phyloP scores from a whole-genome alignment of 1,139 yeast genomes.

The Candida pseudocylindracea region DNA sequence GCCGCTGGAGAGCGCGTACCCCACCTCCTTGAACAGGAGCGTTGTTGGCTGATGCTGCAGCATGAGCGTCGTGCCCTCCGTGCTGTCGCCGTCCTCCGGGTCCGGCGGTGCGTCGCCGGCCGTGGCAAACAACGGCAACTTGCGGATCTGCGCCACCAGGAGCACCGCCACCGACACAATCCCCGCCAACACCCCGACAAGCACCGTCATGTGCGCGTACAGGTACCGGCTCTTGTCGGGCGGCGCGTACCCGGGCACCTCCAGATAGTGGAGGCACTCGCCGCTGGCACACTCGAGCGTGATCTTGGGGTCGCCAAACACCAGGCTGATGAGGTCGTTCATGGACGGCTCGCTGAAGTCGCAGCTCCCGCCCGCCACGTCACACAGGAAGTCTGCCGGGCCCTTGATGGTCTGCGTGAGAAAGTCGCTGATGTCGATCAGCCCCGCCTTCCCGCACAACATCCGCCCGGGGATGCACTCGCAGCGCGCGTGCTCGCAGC shows the following conservation, averaged over 20 bases:
- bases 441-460: conserved; percentile 87
- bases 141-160: conserved; percentile 22
- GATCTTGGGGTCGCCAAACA: conserved; percentile 83
- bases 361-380: conserved; percentile 35
- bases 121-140: conserved; percentile 34
- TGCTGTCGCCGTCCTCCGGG: conserved; percentile 11
- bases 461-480: conserved; percentile 78
- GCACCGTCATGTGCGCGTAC: conserved; percentile 22
- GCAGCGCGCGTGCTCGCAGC: conserved; percentile 58
- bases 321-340: conserved; percentile 76
- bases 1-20: conserved; percentile 35
- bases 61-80: conserved; percentile 49
- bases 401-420: conserved; percentile 76
- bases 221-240: conserved; percentile 39
- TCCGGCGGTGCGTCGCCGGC: conserved; percentile 7
- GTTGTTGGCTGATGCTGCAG: conserved; percentile 6
- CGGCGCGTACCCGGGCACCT: conserved; percentile 68
- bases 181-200: conserved; percentile 16
- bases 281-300: conserved; percentile 64
- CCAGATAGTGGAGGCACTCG: conserved; percentile 82
- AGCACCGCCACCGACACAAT: conserved; percentile 12
- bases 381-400: conserved; percentile 84
- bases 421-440: conserved; percentile 87
- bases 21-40: conserved; percentile 50
- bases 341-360: conserved; percentile 84